phyloP scores from a whole-genome alignment of 2,329 filamentous ascomycete species.

The Penicillium psychrosexuale region DNA sequence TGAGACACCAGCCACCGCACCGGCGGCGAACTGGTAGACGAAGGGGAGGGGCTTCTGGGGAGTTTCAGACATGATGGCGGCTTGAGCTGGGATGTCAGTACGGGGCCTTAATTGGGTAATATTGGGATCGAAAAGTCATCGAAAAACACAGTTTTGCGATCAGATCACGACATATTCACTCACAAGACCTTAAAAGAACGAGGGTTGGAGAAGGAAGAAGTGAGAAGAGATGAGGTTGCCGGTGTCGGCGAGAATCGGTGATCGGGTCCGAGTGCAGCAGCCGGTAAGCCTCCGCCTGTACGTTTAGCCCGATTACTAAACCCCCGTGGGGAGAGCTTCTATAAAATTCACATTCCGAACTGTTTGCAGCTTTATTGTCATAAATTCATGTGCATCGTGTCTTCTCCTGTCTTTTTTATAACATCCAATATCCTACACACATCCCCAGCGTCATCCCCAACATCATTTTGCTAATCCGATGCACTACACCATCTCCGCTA shows the following conservation, averaged over 20 bases:
- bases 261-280: constrained; percentile 9
- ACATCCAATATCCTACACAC: constrained; percentile 4
- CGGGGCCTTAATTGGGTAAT: neutral
- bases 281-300: constrained; percentile 1
- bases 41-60: constrained; percentile 79
- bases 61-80: constrained; percentile 55
- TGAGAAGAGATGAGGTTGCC: constrained; percentile 8
- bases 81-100: constrained; percentile 8
- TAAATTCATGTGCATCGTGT: neutral
- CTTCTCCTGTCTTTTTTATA: neutral
- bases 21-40: constrained; percentile 90
- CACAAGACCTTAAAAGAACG: constrained; percentile 3
- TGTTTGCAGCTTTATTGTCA: neutral
- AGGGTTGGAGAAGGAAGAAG: constrained; percentile 2
- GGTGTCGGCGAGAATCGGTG: constrained; percentile 26
- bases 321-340: constrained; percentile 10
- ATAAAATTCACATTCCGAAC: neutral
- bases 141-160: neutral
- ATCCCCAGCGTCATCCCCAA: constrained; percentile 1
- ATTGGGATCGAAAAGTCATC: neutral
- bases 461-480: neutral
- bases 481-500: neutral
- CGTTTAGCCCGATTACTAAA: constrained; percentile 10
- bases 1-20: constrained; percentile 95
- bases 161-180: neutral